A percentile compares a stretch with the other conserved stretches of the same genome.
Conservation (phyloP, 2,329 filamentous ascomycete species). For the Phaeophleospora eucalypticola region DNA sequence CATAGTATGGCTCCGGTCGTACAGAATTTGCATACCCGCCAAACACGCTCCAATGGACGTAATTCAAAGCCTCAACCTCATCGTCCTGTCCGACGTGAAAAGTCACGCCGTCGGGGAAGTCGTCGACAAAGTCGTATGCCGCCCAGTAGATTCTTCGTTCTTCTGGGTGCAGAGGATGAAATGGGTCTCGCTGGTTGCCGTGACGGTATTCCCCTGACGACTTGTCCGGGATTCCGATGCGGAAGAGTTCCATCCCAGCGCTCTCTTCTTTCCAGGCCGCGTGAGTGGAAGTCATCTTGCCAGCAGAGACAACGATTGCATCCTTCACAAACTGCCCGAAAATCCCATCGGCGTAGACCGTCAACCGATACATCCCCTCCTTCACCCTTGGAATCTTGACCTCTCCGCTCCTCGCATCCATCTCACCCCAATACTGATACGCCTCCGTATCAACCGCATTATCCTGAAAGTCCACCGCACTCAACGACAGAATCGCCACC, state of each 20-base stretch:
- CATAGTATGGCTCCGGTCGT: conserved; percentile 42
- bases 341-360: conserved; percentile 58
- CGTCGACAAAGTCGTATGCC: conserved; percentile 55
- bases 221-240: conserved; percentile 61
- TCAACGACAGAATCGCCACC: conserved; percentile 54
- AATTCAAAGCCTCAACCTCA: conserved; percentile 53
- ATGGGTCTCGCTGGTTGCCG: conserved; percentile 49
- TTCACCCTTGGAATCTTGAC: conserved; percentile 54
- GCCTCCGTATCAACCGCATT: conserved; percentile 53
- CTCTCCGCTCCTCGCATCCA: conserved; percentile 42
- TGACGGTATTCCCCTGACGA: conserved; percentile 58
- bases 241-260: conserved; percentile 57
- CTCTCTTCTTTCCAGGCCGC: conserved; percentile 53
- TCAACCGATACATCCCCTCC: conserved; percentile 58
- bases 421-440: conserved; percentile 60
- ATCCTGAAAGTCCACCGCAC: conserved; percentile 55
- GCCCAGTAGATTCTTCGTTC: conserved; percentile 61
- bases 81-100: conserved; percentile 55
- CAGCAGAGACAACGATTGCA: conserved; percentile 42
- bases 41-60: conserved; percentile 63
- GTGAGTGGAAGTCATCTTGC: conserved; percentile 37
- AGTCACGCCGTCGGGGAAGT: conserved; percentile 57
- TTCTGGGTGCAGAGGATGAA: conserved; percentile 50
- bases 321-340: conserved; percentile 60
- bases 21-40: conserved; percentile 51